phyloP scores from a whole-genome alignment of 140 eudicot species.

The Oenanthe javanica region DNA sequence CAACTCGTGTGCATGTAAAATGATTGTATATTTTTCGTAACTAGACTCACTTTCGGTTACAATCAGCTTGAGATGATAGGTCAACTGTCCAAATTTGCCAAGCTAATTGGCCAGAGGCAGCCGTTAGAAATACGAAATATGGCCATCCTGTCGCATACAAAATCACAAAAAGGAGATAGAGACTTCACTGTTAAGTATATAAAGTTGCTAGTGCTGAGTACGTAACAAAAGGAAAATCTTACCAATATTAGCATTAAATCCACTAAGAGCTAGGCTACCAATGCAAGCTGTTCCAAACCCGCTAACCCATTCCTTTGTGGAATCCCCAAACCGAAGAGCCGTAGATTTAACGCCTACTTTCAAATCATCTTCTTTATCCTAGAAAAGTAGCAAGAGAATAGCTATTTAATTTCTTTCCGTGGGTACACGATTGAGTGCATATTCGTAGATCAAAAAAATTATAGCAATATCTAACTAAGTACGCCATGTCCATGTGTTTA shows the following conservation, averaged over 20 bases:
- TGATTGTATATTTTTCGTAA: no score
- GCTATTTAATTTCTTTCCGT: neutral
- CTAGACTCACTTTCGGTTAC: conserved; percentile 69
- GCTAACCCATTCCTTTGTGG: conserved; percentile 59
- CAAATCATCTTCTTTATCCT: conserved; percentile 97
- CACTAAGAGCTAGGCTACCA: conserved; percentile 63
- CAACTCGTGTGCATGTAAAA: neutral
- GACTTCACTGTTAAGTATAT: neutral
- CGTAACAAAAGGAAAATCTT: conserved; percentile 8
- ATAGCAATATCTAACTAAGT: neutral
- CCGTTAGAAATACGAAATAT: conserved; percentile 51
- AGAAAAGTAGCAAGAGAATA: conserved; percentile 11
- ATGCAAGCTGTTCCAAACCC: conserved; percentile 75
- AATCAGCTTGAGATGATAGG: conserved; percentile 58
- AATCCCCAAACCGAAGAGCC: conserved; percentile 81
- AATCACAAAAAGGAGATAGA: neutral
- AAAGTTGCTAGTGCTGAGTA: neutral
- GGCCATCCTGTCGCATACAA: conserved; percentile 58
- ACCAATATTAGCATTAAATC: conserved; percentile 80
- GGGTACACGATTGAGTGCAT: neutral
- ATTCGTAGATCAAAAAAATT: neutral
- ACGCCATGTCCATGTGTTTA: neutral
- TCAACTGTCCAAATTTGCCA: conserved; percentile 89
- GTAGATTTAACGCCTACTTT: conserved; percentile 91
- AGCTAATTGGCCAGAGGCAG: conserved; percentile 70